Percentiles rank a stretch among this genome's conserved stretches.
Evolutionary conservation across 768 basidiomycete species (phyloP).

Genomic region (Rossbeevera mucosa): DNA sequence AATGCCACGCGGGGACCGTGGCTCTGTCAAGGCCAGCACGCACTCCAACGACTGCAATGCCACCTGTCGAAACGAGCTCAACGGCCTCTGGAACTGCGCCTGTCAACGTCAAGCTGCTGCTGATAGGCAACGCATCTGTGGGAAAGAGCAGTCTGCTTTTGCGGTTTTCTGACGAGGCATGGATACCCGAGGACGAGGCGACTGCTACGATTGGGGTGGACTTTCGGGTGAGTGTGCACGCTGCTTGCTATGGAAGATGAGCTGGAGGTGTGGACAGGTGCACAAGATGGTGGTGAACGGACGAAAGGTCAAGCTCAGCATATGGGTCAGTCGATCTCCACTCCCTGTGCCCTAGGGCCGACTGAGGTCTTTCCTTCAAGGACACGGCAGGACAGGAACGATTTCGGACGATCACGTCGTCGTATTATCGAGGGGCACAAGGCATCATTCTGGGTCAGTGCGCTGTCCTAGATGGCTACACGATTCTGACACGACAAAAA

Average conservation of each 20-base stretch:
- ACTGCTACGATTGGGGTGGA: slow-evolving; percentile 84
- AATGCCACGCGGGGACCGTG: slow-evolving; percentile 11
- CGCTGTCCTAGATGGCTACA: background rate
- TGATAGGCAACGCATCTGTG: slow-evolving; percentile 87
- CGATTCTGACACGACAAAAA: background rate
- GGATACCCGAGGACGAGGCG: slow-evolving; percentile 87
- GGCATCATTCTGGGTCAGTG: slow-evolving; percentile 68
- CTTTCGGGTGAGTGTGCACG: slow-evolving; percentile 61
- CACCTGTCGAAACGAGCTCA: slow-evolving; percentile 18
- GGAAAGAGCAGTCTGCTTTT: slow-evolving; percentile 89
- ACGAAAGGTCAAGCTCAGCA: slow-evolving; percentile 86
- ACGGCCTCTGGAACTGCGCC: slow-evolving; percentile 23
- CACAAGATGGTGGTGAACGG: slow-evolving; percentile 85
- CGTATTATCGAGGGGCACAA: slow-evolving; percentile 89
- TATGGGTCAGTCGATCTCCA: slow-evolving; percentile 73
- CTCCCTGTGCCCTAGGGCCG: background rate
- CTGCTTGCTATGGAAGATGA: background rate
- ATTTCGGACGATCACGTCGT: slow-evolving; percentile 91
- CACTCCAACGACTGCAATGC: slow-evolving; percentile 10
- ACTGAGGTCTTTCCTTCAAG: slow-evolving; percentile 33
- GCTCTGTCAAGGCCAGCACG: background rate
- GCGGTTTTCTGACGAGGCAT: slow-evolving; percentile 95
- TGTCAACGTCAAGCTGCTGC: slow-evolving; percentile 76
- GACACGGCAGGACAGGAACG: slow-evolving; percentile 97
- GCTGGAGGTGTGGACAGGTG: slow-evolving; percentile 42